Evolutionary conservation across 371 early-diverging fungal genomes (phyloP), one percentile per base, ranked within the genome.

Genomic region (Mycotypha africana): DNA sequence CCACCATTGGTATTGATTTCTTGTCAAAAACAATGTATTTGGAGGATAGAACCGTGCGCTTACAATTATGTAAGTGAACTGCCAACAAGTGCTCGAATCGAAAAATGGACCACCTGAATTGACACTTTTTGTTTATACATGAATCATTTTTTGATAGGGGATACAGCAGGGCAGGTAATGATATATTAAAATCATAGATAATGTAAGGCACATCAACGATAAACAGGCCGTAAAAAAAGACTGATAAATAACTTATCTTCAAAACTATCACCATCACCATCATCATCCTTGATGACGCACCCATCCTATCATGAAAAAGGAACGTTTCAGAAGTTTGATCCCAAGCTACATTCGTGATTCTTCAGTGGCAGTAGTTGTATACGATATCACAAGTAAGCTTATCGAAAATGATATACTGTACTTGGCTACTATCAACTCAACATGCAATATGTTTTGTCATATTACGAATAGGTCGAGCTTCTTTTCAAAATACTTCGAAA

Each of bases 1-100:
- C 99, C 2, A 99, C 99, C n/a, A 99, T 99, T 51, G 99, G 99
- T 51, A 96, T 99, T 52, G 99, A 99, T 69, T 99, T 98, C 66
- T 66, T 98, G 47, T 92, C 92, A 28, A 99, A 99, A 74, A 99
- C 99, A 11, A 92, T 99, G 88, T 90, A 92, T 58, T 67, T 98
- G 42, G 95, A 95, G 51, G 93, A 93, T 65, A 84, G 92, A 42
- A 94, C 93, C 11, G 89, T 97, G 9, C 86, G 98, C 44, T 80
- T 99, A 35, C 99, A 99, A 72, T 82, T 99, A 47, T 48, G 39
- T 39, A 0, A n/a, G n/a, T n/a, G n/a, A n/a, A n/a, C n/a, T n/a
- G n/a, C n/a, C n/a, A n/a, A n/a, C n/a, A n/a, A n/a, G n/a, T n/a
- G n/a, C n/a, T n/a, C n/a, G n/a, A n/a, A n/a, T n/a, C n/a, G n/a